Conservation (phyloP, 805 yeast species). For the Hemisphaericaspora nanyangensis region DNA sequence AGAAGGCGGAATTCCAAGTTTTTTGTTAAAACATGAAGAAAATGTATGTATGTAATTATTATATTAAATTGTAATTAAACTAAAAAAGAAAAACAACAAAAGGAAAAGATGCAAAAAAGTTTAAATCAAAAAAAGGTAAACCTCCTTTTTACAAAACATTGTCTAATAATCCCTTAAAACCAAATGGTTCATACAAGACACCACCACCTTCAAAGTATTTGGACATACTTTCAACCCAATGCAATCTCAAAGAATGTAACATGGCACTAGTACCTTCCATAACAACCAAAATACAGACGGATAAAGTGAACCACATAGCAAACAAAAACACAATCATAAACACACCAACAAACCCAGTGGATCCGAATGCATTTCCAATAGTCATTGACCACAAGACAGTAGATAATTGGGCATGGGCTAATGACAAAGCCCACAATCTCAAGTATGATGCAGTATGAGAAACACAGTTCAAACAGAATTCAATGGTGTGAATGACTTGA, state of each 20-base stretch:
- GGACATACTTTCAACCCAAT: conserved; percentile 99
- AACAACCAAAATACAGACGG: conserved; percentile 84
- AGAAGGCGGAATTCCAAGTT: too few relatives aligned
- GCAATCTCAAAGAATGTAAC: conserved; percentile 97
- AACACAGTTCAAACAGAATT: conserved; percentile 93
- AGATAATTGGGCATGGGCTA: conserved; percentile 95
- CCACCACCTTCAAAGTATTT: conserved; percentile 98
- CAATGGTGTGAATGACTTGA: conserved; percentile 96
- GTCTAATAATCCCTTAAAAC: conserved; percentile 45
- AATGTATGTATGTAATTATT: too few relatives aligned
- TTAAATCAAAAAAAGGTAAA: too few relatives aligned
- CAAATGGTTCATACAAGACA: conserved; percentile 81
- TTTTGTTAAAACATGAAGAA: too few relatives aligned
- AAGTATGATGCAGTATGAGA: conserved; percentile 98
- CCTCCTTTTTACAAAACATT: conserved; percentile 15
- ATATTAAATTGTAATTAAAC: too few relatives aligned
- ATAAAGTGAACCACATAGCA: conserved; percentile 91
- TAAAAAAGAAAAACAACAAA: too few relatives aligned
- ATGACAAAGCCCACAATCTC: conserved; percentile 94
- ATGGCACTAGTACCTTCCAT: conserved; percentile 99
- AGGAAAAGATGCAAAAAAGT: too few relatives aligned
- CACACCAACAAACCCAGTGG: conserved; percentile 64
- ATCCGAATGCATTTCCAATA: conserved; percentile 68
- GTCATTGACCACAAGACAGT: conserved; percentile 98
- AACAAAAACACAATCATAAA: conserved; percentile 74